These are phyloP conservation scores for Rubus parviflorus DNA, from an alignment of 306 rosid genomes.

Conservation along the genomic window DNA sequence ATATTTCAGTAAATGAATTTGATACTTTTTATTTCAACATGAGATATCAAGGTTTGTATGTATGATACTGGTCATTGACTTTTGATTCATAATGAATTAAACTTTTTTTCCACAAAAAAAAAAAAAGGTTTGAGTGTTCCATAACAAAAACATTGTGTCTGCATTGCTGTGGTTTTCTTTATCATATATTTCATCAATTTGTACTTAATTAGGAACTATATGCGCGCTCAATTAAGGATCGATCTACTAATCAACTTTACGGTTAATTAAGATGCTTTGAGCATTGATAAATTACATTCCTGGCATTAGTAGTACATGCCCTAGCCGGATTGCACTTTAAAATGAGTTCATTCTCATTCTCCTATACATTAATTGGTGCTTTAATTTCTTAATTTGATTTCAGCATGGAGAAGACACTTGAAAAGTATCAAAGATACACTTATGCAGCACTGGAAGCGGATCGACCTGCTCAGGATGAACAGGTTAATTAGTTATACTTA, in stretches of 20 bases:
- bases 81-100: too few relatives aligned
- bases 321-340: not conserved
- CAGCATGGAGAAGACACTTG: constrained; percentile 72
- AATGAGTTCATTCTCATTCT: not conserved
- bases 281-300: not conserved
- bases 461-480: constrained; percentile 51
- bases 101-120: too few relatives aligned
- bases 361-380: not conserved
- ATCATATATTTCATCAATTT: not conserved
- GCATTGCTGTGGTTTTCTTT: not conserved
- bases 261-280: not conserved
- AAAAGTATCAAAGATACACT: constrained; percentile 58
- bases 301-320: not conserved
- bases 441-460: constrained; percentile 55
- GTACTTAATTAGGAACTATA: too few relatives aligned
- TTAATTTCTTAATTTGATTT: constrained; percentile 6
- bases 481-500: constrained; percentile 38
- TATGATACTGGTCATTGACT: too few relatives aligned
- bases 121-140: not conserved
- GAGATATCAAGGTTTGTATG: too few relatives aligned
- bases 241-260: not conserved
- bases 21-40: too few relatives aligned
- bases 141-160: not conserved
- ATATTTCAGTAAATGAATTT: too few relatives aligned
- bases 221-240: not conserved